Base-by-base conservation (phyloP, 2,329 filamentous ascomycete genomes). In the Aphanoascus verrucosus region DNA sequence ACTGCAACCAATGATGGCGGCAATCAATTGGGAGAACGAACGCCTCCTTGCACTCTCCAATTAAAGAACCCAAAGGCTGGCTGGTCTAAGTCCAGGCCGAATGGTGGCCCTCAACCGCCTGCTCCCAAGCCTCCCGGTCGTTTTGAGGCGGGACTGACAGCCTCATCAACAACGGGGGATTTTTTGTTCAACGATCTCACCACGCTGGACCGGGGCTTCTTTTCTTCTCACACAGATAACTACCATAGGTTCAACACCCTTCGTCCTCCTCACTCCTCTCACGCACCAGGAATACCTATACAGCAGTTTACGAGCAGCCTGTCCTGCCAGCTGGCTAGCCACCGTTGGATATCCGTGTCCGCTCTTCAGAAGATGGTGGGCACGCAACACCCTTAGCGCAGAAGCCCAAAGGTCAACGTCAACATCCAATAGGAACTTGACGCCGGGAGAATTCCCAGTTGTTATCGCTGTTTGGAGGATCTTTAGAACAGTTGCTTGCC, bases 251-350 rank as follows among this genome's bases (percentile, higher is more conserved):
- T 28, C 23, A 28, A 28, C 23, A 28, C 23, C 23, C 7, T 28
- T 28, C 23, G 23, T 7, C 23, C 7, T 28, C 7, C 23, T 28
- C 23, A 28, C 35, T 11, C 3, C 35, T 12, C 23, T 17, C 14
- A 11, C 14, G 5, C 14, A 20, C 8, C 41, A 17, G 42, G 20
- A 5, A 7, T 46, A 23, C n/a, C n/a, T 8, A 5, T 8, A 32
- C 14, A 12, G 5, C n/a, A 14, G 23, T 17, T 38, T 38, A 28
- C 46, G 32, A 15, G 34, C 34, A 40, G 23, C 31, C 28, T 28
- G 34, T 40, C 11, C 46, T 52, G 53, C 53, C 53, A 55, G 53
- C 53, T 55, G 53, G 49, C 53, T 49, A 31, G 49, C 38, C 15
- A 28, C 48, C 7, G 53, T 52, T 55, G 53, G 53, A 31, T 28